Base-by-base conservation (phyloP, 140 eudicot genomes). In the Cichorium intybus region DNA sequence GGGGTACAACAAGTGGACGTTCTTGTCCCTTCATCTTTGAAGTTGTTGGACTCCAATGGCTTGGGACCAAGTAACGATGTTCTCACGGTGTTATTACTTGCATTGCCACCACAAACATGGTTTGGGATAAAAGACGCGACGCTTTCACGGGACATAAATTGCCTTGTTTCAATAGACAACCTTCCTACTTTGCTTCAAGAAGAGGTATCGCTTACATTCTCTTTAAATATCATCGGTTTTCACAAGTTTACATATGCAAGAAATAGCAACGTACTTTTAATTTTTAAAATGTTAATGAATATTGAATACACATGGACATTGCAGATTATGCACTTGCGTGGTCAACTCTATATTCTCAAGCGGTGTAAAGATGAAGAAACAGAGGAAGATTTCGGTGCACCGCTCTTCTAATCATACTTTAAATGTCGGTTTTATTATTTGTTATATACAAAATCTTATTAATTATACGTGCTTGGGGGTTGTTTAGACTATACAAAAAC, bases 81-180 rank as follows among this genome's bases (percentile, higher is more conserved):
- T 45, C 75, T 93, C 60, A 86, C 97, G 7, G 80, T 81, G 52
- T 86, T 94, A 58, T 63, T 94, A 64, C 78, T 94, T 53, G 99
- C 99, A 20, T 75, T 94, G 81, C 95, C 99, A 53, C 84, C 87
- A 15, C 75, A 84, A 65, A 89, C 97, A 29, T 94, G 99, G 99
- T 78, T 84, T 3, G 80, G 84, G 6, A 87, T 94, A 16, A 81
- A 86, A 80, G 80, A 86, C 20, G 55, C 72, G 18, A 70, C 66
- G 41, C 66, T 88, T 73, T 69, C 79, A 76, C 79, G 80, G 77
- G 95, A 79, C 27, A 56, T 94, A 5, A 37, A 41, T 66, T 41
- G 60, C 20, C 78, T 94, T 35, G 87, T 85, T 53, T 80, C 85
- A 3, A 59, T 70, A 5, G 79, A 82, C 37, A 80, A 65, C 24